Evolutionary conservation across 768 basidiomycete species (phyloP), one percentile per base, ranked within the genome.

Genomic region (Hemileccinum impolitum): DNA sequence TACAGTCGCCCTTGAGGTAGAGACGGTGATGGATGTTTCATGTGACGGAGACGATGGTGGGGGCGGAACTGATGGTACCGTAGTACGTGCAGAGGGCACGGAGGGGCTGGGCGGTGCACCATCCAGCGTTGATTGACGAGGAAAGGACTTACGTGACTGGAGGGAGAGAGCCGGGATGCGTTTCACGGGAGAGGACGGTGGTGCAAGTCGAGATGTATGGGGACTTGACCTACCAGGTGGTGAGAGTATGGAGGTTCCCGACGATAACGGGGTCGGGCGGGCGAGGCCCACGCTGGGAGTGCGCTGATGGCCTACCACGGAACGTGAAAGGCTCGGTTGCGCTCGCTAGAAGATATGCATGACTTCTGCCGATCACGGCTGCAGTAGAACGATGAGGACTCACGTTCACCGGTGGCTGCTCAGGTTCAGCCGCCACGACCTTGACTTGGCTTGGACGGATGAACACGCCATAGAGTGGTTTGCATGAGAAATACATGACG

Each of bases 361-460:
- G 39, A 38, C 19, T 28, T 49, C 26, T 6, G 19, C 28, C 36
- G 42, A 34, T 39, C 25, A 30, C 2, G 18, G 41, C 6, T 14
- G 25, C 21, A 23, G n/a, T n/a, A n/a, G 25, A 48, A 39, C 14
- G 4, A 30, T 0, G 8, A 19, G n/a, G 34, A 58, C 65, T 65
- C 53, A 67, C 65, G 38, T 35, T 67, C 28, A 38, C 52, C 28
- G 56, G 47, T 13, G 38, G 54, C n/a, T 54, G 67, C 12, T 67
- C 66, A 15, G 55, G 51, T 26, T 67, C 63, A 9, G 51, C 41
- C 15, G 77, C 77, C 59, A 77, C 71, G 21, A 84, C 67, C 63
- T 80, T 90, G 54, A 97, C 89, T 65, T 92, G 88, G 61, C 87
- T 87, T 0, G 88, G 81, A 31, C 90, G 77, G 6, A 97, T 85